A percentile compares a stretch with the other conserved stretches of the same genome.
These are phyloP conservation scores for Cryptococcus maquisensis DNA, from an alignment of 1,284 basidiomycete genomes.

Conservation along the genomic window DNA sequence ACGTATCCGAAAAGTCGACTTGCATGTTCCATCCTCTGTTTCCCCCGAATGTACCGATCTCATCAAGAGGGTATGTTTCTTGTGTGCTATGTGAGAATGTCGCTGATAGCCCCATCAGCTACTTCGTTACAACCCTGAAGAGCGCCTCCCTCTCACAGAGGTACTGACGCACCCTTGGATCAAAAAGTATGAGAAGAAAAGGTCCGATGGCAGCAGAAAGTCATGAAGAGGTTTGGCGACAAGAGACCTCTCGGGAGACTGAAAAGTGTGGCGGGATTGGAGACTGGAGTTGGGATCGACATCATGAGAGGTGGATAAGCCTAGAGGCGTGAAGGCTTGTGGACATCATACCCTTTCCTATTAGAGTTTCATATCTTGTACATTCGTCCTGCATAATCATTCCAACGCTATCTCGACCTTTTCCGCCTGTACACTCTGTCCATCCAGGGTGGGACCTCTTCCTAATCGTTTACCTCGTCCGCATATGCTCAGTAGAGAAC, in stretches of 20 bases:
- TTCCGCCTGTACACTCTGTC: too few relatives aligned
- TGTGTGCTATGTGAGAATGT: not conserved
- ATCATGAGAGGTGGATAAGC: too few relatives aligned
- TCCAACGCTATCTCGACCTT: not conserved
- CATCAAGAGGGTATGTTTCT: slow-evolving; percentile 55
- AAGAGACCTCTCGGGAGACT: too few relatives aligned
- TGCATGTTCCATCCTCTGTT: slow-evolving; percentile 66
- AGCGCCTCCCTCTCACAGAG: slow-evolving; percentile 72
- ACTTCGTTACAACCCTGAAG: slow-evolving; percentile 76
- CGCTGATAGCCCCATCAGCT: slow-evolving; percentile 58
- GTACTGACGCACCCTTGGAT: slow-evolving; percentile 93
- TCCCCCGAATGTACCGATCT: slow-evolving; percentile 65
- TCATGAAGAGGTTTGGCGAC: slow-evolving; percentile 5
- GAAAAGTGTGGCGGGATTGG: too few relatives aligned
- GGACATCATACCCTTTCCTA: too few relatives aligned
- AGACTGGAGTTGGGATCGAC: too few relatives aligned
- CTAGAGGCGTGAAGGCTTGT: too few relatives aligned
- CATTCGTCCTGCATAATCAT: not conserved
- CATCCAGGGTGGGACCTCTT: too few relatives aligned
- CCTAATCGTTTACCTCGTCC: too few relatives aligned
- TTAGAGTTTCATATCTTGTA: too few relatives aligned
- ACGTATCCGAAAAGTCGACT: slow-evolving; percentile 63
- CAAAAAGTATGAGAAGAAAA: slow-evolving; percentile 60
- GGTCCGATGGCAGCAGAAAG: slow-evolving; percentile 15
- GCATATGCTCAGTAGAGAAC: too few relatives aligned